Conservation (phyloP, 345 rosid genomes). For the Eutrema heterophyllum region DNA sequence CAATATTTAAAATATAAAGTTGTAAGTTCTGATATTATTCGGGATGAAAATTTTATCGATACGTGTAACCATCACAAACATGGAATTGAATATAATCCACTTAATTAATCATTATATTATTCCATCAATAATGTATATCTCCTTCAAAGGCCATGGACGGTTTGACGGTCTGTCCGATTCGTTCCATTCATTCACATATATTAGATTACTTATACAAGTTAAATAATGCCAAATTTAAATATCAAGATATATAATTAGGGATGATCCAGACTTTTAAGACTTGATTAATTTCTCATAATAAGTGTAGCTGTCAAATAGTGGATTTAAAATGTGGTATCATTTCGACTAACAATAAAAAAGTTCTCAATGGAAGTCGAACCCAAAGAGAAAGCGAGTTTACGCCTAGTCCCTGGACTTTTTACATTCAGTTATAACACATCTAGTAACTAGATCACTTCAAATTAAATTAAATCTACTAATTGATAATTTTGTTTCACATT, state of each 20-base stretch:
- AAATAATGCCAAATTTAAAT: background rate
- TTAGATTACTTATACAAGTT: background rate
- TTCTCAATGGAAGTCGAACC: too few relatives aligned
- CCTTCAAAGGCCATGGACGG: background rate
- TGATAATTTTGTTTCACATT: background rate
- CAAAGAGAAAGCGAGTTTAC: too few relatives aligned
- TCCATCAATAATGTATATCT: slow-evolving; percentile 7
- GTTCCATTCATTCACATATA: background rate
- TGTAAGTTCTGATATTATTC: slow-evolving; percentile 2
- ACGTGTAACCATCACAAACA: slow-evolving; percentile 13
- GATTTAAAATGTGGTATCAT: too few relatives aligned
- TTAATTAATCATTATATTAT: background rate
- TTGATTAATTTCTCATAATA: too few relatives aligned
- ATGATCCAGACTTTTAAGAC: too few relatives aligned
- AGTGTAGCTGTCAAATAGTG: too few relatives aligned
- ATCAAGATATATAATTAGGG: too few relatives aligned
- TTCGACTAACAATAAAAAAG: too few relatives aligned
- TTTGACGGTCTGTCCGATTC: background rate
- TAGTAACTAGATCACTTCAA: too few relatives aligned
- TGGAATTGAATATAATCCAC: background rate
- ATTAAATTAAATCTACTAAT: too few relatives aligned
- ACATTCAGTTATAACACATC: too few relatives aligned
- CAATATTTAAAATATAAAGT: background rate
- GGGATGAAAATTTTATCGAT: background rate
- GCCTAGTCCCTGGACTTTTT: too few relatives aligned